A percentile compares a stretch with the other conserved stretches of the same genome.
These are phyloP conservation scores for Trichoderma atrobrunneum DNA, from an alignment of 2,329 filamentous ascomycete genomes.

Conservation along the genomic window DNA sequence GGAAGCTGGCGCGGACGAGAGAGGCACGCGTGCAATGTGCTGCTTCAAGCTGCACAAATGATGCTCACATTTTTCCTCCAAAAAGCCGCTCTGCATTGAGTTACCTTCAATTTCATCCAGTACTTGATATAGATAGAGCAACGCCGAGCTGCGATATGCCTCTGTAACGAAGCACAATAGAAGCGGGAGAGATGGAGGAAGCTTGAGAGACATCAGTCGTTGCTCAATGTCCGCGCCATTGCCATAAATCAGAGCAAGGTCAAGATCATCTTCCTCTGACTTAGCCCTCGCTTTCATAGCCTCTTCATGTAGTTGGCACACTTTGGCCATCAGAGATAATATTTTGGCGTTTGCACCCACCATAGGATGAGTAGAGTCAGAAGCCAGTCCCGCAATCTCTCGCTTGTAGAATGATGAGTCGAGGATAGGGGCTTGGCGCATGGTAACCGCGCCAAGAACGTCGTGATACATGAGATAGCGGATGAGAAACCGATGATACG, in stretches of 20 bases:
- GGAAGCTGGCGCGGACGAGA: not conserved
- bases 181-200: not conserved
- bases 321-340: not conserved
- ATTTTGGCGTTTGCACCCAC: not conserved
- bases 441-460: not conserved
- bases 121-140: not conserved
- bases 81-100: not conserved
- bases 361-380: not conserved
- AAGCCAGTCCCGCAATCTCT: not conserved
- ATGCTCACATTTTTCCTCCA: not conserved
- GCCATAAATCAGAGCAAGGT: not conserved
- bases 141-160: not conserved
- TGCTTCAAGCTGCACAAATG: not conserved
- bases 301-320: not conserved
- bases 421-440: not conserved
- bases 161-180: not conserved
- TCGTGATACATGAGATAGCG: conserved; percentile 1
- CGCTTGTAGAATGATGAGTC: not conserved
- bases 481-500: not conserved
- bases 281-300: not conserved
- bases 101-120: not conserved
- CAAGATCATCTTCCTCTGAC: not conserved
- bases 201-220: not conserved
- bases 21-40: not conserved
- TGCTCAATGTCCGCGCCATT: not conserved